Evolutionary conservation across 129 eudicot genomes (phyloP).

Genomic region (carrot (Daucus carota)): DNA sequence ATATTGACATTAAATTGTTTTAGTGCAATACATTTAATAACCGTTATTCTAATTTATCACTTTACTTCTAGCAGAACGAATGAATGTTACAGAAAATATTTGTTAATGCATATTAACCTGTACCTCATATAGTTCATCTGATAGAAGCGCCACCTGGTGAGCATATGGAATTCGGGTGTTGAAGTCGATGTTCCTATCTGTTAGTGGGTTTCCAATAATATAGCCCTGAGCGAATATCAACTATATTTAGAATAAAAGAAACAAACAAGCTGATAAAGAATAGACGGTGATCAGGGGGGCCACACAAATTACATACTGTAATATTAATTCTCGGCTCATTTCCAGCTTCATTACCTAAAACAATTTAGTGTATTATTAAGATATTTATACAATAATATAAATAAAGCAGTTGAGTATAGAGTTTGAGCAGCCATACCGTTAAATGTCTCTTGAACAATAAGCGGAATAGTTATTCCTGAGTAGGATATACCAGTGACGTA

Average conservation of each 20-base stretch:
- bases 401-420: neutral
- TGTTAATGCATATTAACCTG: too few relatives aligned
- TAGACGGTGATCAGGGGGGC: neutral
- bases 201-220: slow-evolving; percentile 22
- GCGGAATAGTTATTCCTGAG: slow-evolving; percentile 20
- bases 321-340: neutral
- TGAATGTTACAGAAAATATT: too few relatives aligned
- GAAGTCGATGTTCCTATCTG: neutral
- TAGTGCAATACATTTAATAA: too few relatives aligned
- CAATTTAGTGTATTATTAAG: neutral
- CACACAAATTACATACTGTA: neutral
- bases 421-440: slow-evolving; percentile 1
- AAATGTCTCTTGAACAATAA: slow-evolving; percentile 15
- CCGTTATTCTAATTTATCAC: too few relatives aligned
- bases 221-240: slow-evolving; percentile 21
- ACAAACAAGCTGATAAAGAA: neutral
- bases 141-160: slow-evolving; percentile 24
- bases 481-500: slow-evolving; percentile 20
- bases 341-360: slow-evolving; percentile 7
- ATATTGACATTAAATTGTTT: too few relatives aligned
- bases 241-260: neutral
- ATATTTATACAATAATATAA: neutral
- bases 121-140: slow-evolving; percentile 25
- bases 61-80: too few relatives aligned
- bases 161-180: slow-evolving; percentile 20